phyloP scores from a whole-genome alignment of 768 basidiomycete genomes.

The Leccinum subgranulosum region DNA sequence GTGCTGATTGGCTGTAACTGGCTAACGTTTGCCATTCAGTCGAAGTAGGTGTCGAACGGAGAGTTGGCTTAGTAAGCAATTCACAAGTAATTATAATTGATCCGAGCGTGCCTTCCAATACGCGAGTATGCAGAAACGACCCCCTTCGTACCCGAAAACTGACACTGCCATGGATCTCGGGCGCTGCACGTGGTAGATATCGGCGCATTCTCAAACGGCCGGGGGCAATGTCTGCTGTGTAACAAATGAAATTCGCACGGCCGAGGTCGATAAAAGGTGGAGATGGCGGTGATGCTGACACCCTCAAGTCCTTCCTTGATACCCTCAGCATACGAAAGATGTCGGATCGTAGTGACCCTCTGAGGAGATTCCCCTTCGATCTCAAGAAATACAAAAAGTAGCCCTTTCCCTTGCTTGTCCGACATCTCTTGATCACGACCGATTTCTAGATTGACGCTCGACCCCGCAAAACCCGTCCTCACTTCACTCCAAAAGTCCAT shows the following conservation, averaged over 20 bases:
- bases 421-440: conserved; percentile 6
- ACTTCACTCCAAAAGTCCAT: conserved; percentile 56
- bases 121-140: too few relatives aligned
- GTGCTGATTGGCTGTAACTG: conserved; percentile 26
- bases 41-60: neutral
- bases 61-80: neutral
- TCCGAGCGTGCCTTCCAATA: too few relatives aligned
- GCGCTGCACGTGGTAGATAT: neutral
- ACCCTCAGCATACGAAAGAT: conserved; percentile 28
- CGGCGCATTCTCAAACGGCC: neutral
- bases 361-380: conserved; percentile 68
- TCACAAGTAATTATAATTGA: too few relatives aligned
- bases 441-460: conserved; percentile 60
- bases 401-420: conserved; percentile 7
- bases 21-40: conserved; percentile 29
- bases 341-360: conserved; percentile 29
- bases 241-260: conserved; percentile 26
- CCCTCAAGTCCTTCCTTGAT: neutral
- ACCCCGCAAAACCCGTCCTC: conserved; percentile 63
- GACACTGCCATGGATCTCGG: too few relatives aligned
- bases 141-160: too few relatives aligned
- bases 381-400: conserved; percentile 75
- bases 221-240: neutral
- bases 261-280: conserved; percentile 18
- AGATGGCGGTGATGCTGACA: conserved; percentile 2